Evolutionary conservation across 352 stramenopile genomes (phyloP).

Genomic region (Pythium scleroteichum): DNA sequence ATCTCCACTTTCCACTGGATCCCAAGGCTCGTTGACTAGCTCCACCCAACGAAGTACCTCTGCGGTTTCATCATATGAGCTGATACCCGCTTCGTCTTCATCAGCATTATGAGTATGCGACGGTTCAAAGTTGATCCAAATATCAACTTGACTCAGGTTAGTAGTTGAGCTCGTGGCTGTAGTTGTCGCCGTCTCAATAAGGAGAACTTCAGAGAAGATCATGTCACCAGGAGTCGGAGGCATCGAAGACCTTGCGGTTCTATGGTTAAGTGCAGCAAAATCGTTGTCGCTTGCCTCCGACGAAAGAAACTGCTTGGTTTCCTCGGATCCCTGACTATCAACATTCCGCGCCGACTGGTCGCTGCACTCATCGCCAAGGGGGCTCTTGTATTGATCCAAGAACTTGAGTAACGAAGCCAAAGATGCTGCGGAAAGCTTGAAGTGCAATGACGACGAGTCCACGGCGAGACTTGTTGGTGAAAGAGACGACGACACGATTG

Average conservation of each 20-base stretch:
- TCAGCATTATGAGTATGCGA: slow-evolving; percentile 1
- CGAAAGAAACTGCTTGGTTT: neutral
- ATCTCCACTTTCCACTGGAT: slow-evolving; percentile 17
- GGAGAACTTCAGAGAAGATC: slow-evolving; percentile 58
- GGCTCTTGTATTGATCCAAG: slow-evolving; percentile 3
- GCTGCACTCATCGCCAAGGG: no score
- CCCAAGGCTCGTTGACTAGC: slow-evolving; percentile 64
- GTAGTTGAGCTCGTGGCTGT: neutral
- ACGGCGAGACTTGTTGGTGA: slow-evolving; percentile 14
- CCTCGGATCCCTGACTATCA: no score
- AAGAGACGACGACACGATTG: slow-evolving; percentile 6
- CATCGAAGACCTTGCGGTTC: slow-evolving; percentile 45
- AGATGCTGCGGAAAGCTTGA: slow-evolving; percentile 20
- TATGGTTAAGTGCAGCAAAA: slow-evolving; percentile 55
- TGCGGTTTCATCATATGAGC: slow-evolving; percentile 21
- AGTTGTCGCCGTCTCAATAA: slow-evolving; percentile 53
- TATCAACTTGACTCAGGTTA: slow-evolving; percentile 3
- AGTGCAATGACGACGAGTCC: slow-evolving; percentile 15
- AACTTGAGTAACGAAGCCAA: slow-evolving; percentile 24
- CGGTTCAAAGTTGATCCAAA: slow-evolving; percentile 21
- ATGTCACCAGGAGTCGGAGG: slow-evolving; percentile 61
- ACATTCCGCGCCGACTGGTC: no score
- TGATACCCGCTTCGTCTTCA: neutral
- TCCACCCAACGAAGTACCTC: slow-evolving; percentile 44
- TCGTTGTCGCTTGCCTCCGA: slow-evolving; percentile 30